Percentiles rank a stretch among this genome's conserved stretches.
phyloP scores from a whole-genome alignment of 495 filamentous ascomycete species.

The Mycothermus thermophilus region DNA sequence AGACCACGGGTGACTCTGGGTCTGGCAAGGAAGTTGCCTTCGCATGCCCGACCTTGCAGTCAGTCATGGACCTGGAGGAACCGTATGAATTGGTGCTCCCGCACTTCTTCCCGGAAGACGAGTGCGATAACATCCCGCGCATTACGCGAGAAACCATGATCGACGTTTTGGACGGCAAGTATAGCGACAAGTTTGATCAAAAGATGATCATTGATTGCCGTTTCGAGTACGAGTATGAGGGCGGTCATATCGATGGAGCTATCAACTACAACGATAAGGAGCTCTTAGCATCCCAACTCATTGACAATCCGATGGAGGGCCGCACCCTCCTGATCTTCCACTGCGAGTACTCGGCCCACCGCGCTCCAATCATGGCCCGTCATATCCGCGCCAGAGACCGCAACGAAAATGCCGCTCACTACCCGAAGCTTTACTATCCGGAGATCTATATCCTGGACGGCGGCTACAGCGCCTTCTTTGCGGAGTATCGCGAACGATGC shows the following conservation, averaged over 20 bases:
- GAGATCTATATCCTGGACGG: conserved; percentile 96
- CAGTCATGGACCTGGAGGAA: conserved; percentile 62
- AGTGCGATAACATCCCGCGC: conserved; percentile 71
- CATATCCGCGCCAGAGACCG: conserved; percentile 82
- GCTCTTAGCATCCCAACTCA: conserved; percentile 60
- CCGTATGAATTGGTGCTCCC: conserved; percentile 60
- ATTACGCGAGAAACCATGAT: conserved; percentile 69
- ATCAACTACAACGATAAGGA: conserved; percentile 96
- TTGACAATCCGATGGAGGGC: conserved; percentile 45
- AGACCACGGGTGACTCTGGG: conserved; percentile 76
- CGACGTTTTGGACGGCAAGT: conserved; percentile 77
- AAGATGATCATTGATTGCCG: conserved; percentile 86
- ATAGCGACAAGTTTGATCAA: conserved; percentile 55
- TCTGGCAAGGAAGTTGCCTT: conserved; percentile 45
- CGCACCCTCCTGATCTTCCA: conserved; percentile 81
- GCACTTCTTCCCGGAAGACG: conserved; percentile 68
- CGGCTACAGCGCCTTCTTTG: conserved; percentile 88
- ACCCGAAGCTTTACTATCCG: conserved; percentile 80
- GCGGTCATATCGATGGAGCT: conserved; percentile 85
- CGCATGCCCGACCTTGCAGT: conserved; percentile 40
- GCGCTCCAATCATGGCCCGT: conserved; percentile 91
- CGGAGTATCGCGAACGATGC: conserved; percentile 61
- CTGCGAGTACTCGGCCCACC: conserved; percentile 96
- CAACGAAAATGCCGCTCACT: conserved; percentile 61
- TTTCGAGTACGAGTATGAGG: conserved; percentile 97